Base-by-base conservation (phyloP, 352 stramenopile genomes). In the Ophiocytium majus region DNA sequence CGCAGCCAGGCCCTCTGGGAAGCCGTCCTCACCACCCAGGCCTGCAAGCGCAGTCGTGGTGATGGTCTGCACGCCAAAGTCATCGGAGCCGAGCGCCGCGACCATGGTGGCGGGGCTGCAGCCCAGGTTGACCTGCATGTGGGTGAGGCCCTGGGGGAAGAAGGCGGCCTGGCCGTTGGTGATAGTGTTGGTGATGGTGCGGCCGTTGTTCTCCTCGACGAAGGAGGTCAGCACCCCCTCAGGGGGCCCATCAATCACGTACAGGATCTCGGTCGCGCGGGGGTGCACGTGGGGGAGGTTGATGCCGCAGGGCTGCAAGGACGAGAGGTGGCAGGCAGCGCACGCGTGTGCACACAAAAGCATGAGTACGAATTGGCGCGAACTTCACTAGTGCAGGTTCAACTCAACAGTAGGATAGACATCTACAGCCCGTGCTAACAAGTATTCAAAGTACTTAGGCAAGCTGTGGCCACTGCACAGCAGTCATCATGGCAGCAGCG, bases 101-200 rank as follows among this genome's bases (percentile, higher is more conserved):
- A 87, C 31, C 36, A 84, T 82, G 0, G 82, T 88, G 33, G 10
- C 71, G 32, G 82, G 82, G 10, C 84, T 32, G 63, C 85, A 89
- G 79, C 19, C 80, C 28, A 89, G 79, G 49, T 89, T 89, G 36
- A 84, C 76, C 84, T 87, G n/a, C 37, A 87, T 89, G 83, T 89
- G 85, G 64, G 89, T 86, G 34, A 88, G 76, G 19, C 85, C 85
- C 57, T 88, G 83, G 10, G 74, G 85, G 75, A 89, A 89, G 57
- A 89, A 89, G n/a, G 82, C 32, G 1, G 81, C 84, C 36, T 81
- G 37, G 1, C 85, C 85, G 34, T 43, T 50, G 36, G 14, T 0
- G 1, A 88, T 32, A 63, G 79, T 63, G 79, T 89, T 89, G 33
- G 86, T 50, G 0, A 89, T 64, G n/a, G 66, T 83, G 31, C 83